phyloP scores from a whole-genome alignment of 495 filamentous ascomycete species.

The Penicillium nucicola region DNA sequence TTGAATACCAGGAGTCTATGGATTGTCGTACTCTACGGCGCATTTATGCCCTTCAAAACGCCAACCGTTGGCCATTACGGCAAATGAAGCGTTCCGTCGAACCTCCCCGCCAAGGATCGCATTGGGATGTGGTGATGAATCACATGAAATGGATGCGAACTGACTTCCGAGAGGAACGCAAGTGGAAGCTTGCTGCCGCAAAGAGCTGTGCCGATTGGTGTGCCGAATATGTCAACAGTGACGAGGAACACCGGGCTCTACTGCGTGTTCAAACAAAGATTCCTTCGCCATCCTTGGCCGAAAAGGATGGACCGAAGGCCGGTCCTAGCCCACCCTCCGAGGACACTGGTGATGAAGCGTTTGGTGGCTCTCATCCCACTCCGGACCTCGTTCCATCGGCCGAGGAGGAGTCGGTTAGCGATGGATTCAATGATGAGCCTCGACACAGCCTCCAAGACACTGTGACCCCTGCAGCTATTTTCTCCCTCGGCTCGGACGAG shows the following conservation, averaged over 20 bases:
- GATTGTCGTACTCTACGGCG: slow-evolving; percentile 77
- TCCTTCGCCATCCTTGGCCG: slow-evolving; percentile 13
- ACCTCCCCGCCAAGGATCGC: slow-evolving; percentile 67
- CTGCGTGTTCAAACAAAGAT: slow-evolving; percentile 63
- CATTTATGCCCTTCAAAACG: slow-evolving; percentile 84
- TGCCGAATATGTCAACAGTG: slow-evolving; percentile 70
- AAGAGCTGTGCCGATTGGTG: slow-evolving; percentile 74
- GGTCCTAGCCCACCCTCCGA: slow-evolving; percentile 26
- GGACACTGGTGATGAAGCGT: slow-evolving; percentile 30
- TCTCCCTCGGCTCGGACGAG: slow-evolving; percentile 76
- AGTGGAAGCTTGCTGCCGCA: slow-evolving; percentile 85
- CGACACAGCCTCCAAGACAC: slow-evolving; percentile 37
- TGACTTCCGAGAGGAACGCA: slow-evolving; percentile 89
- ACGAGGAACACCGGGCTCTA: slow-evolving; percentile 54
- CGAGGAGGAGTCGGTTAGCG: slow-evolving; percentile 53
- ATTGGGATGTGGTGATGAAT: slow-evolving; percentile 81
- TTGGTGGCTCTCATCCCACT: slow-evolving; percentile 49
- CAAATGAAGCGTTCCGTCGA: slow-evolving; percentile 79
- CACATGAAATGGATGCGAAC: slow-evolving; percentile 98
- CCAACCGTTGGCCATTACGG: slow-evolving; percentile 85
- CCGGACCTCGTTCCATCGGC: slow-evolving; percentile 70
- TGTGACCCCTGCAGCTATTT: slow-evolving; percentile 68
- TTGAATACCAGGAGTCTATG: slow-evolving; percentile 76
- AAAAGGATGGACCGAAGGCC: slow-evolving; percentile 16
- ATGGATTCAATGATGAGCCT: slow-evolving; percentile 46